Base-by-base conservation (phyloP, 768 basidiomycete genomes). In the Nidula microcarpa region DNA sequence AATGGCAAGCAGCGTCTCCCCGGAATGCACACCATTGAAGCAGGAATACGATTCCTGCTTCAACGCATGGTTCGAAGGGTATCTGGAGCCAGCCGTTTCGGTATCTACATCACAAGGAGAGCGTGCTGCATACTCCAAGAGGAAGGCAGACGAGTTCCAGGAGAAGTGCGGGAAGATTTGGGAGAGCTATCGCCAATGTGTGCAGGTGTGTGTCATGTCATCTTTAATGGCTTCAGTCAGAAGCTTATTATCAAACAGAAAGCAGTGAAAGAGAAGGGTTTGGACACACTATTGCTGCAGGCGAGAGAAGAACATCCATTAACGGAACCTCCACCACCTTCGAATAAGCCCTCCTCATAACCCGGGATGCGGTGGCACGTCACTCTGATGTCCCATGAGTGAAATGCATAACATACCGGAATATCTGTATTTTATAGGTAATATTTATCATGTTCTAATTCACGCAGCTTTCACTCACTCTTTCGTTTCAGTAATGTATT, bases 21-120 rank as follows among this genome's bases (percentile, higher is more conserved):
- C 82, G 7, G 81, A 85, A 74, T 98, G 96, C 71, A 97, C 95
- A 5, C 87, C 90, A 0, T 78, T 96, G 53, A 98, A 98, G 68
- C 83, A 84, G 50, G 73, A 83, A 52, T 98, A 97, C 66, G 95
- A 98, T 68, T 76, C 89, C 0, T 98, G 95, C 75, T 98, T 98
- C 74, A 97, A 97, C 62, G 83, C 89, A 6, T 98, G 95, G 96
- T 94, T 99, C 60, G 94, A 97, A 68, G 93, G 91, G 9, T 99
- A 98, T 67, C 84, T 98, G 18, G 89, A 94, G 63, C 94, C 94
- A 7, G 85, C 84, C 8, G 75, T 87, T 14, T 69, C 75, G 11
- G 69, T 70, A 13, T 60, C 71, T 23, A 59, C 73, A 5, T 65
- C 66, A 5, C 56, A 68, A 10, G 72, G 77, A 50, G 72, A 79